Percentiles rank a stretch among this genome's conserved stretches.
phyloP scores from a whole-genome alignment of 805 yeast species.

The Myxozyma neotropica region DNA sequence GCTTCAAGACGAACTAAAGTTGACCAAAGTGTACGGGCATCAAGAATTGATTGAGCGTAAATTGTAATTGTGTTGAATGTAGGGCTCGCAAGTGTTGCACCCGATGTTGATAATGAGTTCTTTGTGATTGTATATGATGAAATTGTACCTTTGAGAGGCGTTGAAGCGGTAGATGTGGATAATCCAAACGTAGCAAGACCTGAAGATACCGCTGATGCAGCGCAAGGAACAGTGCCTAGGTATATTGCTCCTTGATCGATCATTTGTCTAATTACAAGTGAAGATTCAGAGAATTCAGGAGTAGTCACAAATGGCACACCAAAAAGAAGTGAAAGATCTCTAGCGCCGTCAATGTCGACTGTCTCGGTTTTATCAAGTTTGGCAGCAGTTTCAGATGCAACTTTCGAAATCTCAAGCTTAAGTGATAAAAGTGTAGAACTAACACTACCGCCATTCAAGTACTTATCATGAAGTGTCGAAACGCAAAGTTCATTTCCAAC shows the following conservation, averaged over 20 bases:
- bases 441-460: conserved; percentile 1
- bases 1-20: conserved; percentile 24
- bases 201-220: conserved; percentile 11
- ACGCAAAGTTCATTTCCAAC: neutral
- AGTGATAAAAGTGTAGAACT: neutral
- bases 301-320: conserved; percentile 34
- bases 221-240: conserved; percentile 18
- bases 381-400: conserved; percentile 8
- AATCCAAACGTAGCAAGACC: conserved; percentile 16
- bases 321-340: conserved; percentile 23
- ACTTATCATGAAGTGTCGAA: conserved; percentile 2
- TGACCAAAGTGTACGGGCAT: conserved; percentile 34
- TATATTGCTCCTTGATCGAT: conserved; percentile 24
- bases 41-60: conserved; percentile 26
- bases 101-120: conserved; percentile 27
- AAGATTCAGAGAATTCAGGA: conserved; percentile 16
- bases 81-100: conserved; percentile 28
- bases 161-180: conserved; percentile 5
- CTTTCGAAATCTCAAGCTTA: neutral
- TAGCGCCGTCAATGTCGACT: conserved; percentile 23
- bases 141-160: neutral
- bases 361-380: conserved; percentile 11
- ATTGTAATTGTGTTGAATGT: conserved; percentile 30
- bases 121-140: conserved; percentile 24
- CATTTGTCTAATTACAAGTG: conserved; percentile 25